Conservation (phyloP, 257 asterid genomes). For the Lavandula angustifolia region DNA sequence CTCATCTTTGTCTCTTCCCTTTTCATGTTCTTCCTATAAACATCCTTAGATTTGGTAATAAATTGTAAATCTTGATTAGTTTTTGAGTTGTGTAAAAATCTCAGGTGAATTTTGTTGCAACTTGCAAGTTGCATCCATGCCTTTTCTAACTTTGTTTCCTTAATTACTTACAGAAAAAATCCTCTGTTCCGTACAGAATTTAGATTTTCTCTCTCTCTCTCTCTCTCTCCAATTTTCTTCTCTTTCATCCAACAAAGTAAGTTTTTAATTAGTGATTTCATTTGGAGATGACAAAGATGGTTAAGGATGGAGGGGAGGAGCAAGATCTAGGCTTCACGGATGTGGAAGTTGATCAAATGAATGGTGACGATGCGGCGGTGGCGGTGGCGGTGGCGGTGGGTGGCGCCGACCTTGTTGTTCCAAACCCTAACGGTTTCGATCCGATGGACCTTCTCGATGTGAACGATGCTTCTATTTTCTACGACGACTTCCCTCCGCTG, state of each 20-base stretch:
- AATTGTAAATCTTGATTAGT: no score
- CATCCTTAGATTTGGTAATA: no score
- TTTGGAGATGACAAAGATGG: conserved; percentile 30
- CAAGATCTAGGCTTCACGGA: conserved; percentile 30
- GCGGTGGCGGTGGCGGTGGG: conserved; percentile 23
- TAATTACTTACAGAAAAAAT: conserved; percentile 46
- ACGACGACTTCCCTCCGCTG: conserved; percentile 59
- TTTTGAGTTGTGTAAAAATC: no score
- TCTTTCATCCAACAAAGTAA: neutral
- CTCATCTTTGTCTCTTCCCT: no score
- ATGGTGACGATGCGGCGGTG: conserved; percentile 2
- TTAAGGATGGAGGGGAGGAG: conserved; percentile 27
- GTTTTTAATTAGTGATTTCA: neutral
- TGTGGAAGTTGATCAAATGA: neutral
- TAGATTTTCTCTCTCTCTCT: no score
- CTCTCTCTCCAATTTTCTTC: neutral
- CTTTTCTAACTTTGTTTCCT: conserved; percentile 48
- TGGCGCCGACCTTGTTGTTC: neutral
- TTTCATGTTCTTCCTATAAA: no score
- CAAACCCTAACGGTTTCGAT: conserved; percentile 30
- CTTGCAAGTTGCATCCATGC: conserved; percentile 48
- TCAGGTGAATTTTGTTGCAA: no score
- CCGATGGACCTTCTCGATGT: conserved; percentile 48
- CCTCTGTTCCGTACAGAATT: conserved; percentile 34
- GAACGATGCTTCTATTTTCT: conserved; percentile 52